Base-by-base conservation (phyloP, 2,329 filamentous ascomycete species). In the Fusarium cyanostomum region DNA sequence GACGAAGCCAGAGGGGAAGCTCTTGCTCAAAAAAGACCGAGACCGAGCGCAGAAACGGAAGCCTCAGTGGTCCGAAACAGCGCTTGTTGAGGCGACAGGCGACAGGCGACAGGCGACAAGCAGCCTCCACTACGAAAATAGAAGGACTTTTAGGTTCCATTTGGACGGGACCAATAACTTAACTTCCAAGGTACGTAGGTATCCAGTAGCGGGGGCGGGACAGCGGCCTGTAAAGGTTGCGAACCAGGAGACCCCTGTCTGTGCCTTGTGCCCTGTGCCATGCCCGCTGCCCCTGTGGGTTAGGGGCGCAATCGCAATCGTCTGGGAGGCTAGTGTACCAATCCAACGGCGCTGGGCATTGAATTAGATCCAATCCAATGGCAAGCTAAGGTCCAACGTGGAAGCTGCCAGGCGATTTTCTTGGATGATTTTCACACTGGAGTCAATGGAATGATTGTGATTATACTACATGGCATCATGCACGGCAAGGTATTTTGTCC, bases 201-300 rank as follows among this genome's bases (percentile, higher is more conserved):
- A 51, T 38, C 24, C 53, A 56, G 70, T 72, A 70, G 71, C 67
- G 71, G 71, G 71, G 71, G 69, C 69, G 71, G 71, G 68, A 71
- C 69, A 70, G 45, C 61, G 62, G 64, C 52, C 59, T 62, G 43
- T 54, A 57, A 49, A 49, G 30, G 39, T 49, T 38, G 54, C 33
- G 41, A 59, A 35, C 27, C 42, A 38, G 24, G 30, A 26, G 45
- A 56, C 50, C 60, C 60, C 60, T 64, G 48, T 54, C 60, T 64
- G 48, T 54, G 60, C 48, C 60, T 38, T 55, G 59, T 56, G 44
- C 34, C 37, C 43, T 35, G 41, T 62, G 59, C 45, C 56, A 59
- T 39, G 59, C 31, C 21, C 21, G 11, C 30, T 28, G 30, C 42
- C 51, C 51, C 33, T 54, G 51, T 54, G 51, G 42, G 51, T 46